Conservation (phyloP, 768 basidiomycete genomes). For the Hirschioporus abietinus region DNA sequence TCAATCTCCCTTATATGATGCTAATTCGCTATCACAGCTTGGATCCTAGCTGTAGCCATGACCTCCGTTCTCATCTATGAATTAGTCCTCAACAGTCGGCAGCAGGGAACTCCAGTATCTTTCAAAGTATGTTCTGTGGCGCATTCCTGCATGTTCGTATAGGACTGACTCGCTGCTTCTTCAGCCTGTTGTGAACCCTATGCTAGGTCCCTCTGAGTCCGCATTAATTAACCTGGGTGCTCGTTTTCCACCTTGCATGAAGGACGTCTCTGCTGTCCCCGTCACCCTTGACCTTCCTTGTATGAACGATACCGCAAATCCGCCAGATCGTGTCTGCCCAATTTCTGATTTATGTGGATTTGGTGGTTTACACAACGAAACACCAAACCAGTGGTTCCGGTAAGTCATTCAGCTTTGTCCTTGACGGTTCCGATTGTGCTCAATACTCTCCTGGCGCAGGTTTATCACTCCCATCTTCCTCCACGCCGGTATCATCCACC, state of each 20-base stretch:
- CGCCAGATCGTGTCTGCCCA: slow-evolving; percentile 61
- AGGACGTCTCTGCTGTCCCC: slow-evolving; percentile 52
- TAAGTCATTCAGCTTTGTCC: slow-evolving; percentile 18
- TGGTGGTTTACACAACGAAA: slow-evolving; percentile 53
- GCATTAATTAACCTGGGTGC: slow-evolving; percentile 86
- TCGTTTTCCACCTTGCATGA: slow-evolving; percentile 93
- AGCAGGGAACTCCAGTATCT: slow-evolving; percentile 81
- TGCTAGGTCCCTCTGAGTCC: slow-evolving; percentile 85
- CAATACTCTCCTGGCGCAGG: slow-evolving; percentile 30
- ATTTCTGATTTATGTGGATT: slow-evolving; percentile 86
- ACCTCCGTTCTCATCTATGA: slow-evolving; percentile 77
- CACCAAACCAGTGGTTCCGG: slow-evolving; percentile 55
- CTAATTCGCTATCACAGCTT: slow-evolving; percentile 43
- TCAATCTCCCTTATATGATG: background rate
- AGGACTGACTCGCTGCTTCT: background rate
- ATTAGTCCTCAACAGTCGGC: slow-evolving; percentile 64
- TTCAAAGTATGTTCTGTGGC: slow-evolving; percentile 52
- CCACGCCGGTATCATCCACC: slow-evolving; percentile 94
- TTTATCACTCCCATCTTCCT: slow-evolving; percentile 88
- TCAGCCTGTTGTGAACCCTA: slow-evolving; percentile 78
- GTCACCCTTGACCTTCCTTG: slow-evolving; percentile 54
- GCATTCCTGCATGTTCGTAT: background rate
- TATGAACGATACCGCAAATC: slow-evolving; percentile 81
- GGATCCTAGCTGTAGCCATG: slow-evolving; percentile 62
- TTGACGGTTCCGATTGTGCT: background rate